Evolutionary conservation across 176 grass and related monocot genomes (phyloP).

Genomic region (Saccharum spontaneum): DNA sequence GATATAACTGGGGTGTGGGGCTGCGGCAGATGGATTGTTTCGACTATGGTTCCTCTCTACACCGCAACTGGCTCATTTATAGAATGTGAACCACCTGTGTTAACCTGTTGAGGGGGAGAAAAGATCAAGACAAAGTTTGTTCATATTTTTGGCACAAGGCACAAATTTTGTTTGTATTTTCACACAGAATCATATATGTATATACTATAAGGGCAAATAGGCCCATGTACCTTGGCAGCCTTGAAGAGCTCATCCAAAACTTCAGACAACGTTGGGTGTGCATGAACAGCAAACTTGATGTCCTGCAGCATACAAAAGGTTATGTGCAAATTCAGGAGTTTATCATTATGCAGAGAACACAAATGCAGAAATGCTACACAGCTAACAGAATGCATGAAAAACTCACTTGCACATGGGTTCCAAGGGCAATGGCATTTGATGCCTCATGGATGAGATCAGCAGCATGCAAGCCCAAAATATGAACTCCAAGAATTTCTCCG

Average conservation of each 20-base stretch:
- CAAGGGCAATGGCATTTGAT: constrained; percentile 89
- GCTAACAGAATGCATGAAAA: not conserved
- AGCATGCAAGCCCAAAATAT: constrained; percentile 96
- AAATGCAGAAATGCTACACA: not conserved
- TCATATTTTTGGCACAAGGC: not conserved
- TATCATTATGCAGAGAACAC: not conserved
- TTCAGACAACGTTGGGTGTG: constrained; percentile 87
- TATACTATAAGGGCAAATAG: not conserved
- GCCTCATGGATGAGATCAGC: constrained; percentile 92
- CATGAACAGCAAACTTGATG: constrained; percentile 79
- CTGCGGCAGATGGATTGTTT: constrained; percentile 14
- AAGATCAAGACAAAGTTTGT: constrained; percentile 31
- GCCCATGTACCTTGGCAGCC: constrained; percentile 70
- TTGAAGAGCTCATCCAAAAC: constrained; percentile 94
- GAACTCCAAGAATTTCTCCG: constrained; percentile 88
- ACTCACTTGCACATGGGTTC: constrained; percentile 73
- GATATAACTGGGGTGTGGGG: constrained; percentile 18
- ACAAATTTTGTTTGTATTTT: not conserved
- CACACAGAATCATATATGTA: not conserved
- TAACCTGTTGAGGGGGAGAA: constrained; percentile 52
- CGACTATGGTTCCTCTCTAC: constrained; percentile 22
- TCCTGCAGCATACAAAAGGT: constrained; percentile 48
- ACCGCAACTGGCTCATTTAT: constrained; percentile 86
- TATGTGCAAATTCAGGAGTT: constrained; percentile 3
- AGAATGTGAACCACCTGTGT: constrained; percentile 56